These are phyloP conservation scores for Ilyonectria sp. DNA, from an alignment of 2,329 filamentous ascomycete genomes.

Conservation along the genomic window DNA sequence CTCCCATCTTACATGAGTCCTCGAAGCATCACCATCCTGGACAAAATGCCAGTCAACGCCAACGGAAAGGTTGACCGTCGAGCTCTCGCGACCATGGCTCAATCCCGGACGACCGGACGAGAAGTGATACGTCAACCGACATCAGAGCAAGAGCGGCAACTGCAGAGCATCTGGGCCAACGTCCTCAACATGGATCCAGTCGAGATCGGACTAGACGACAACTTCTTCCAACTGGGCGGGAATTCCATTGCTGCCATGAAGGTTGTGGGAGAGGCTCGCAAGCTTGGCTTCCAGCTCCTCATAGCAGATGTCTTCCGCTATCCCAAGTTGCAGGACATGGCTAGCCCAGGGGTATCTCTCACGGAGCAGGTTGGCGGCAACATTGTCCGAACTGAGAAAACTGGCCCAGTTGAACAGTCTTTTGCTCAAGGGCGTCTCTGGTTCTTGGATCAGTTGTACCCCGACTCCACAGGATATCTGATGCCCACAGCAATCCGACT, in stretches of 20 bases:
- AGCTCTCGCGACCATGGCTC: constrained; percentile 16
- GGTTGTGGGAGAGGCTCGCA: constrained; percentile 60
- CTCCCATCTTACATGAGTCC: constrained; percentile 50
- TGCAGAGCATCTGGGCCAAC: constrained; percentile 55
- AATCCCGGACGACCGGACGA: background rate
- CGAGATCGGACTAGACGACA: constrained; percentile 58
- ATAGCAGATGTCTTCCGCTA: constrained; percentile 34
- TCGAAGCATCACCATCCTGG: constrained; percentile 36
- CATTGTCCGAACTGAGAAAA: background rate
- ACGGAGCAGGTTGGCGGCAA: constrained; percentile 18
- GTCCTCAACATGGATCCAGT: constrained; percentile 52
- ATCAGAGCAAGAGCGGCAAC: constrained; percentile 30
- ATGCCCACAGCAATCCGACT: constrained; percentile 32
- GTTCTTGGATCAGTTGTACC: constrained; percentile 40
- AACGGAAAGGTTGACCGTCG: constrained; percentile 47
- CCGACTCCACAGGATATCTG: constrained; percentile 29
- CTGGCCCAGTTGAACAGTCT: constrained; percentile 30
- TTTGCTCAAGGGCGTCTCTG: constrained; percentile 38
- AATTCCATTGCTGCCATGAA: constrained; percentile 66
- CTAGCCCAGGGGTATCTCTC: constrained; percentile 15
- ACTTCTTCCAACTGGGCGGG: constrained; percentile 65
- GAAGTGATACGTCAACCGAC: constrained; percentile 9
- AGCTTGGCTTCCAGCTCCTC: constrained; percentile 55
- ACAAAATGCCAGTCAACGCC: constrained; percentile 45
- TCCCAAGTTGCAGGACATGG: constrained; percentile 5